These are phyloP conservation scores for Trametes sanguinea DNA, from an alignment of 768 basidiomycete genomes.

Conservation along the genomic window DNA sequence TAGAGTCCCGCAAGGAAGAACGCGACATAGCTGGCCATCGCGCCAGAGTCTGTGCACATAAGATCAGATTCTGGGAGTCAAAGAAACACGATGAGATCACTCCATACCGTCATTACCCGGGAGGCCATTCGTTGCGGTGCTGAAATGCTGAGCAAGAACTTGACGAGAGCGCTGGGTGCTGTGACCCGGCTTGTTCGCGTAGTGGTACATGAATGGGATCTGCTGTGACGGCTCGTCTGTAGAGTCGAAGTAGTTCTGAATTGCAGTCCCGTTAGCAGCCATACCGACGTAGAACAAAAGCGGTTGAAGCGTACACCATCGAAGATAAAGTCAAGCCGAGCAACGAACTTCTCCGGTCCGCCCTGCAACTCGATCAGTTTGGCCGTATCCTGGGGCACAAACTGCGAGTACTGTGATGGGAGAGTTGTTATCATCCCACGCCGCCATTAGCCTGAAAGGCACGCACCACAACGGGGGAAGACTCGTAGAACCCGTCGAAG, in stretches of 20 bases:
- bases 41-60: conserved; percentile 40
- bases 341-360: conserved; percentile 53
- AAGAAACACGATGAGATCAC: too few species aligned
- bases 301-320: conserved; percentile 40
- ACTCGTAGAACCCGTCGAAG: conserved; percentile 66
- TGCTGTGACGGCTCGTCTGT: conserved; percentile 69
- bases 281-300: not conserved
- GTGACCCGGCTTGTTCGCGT: conserved; percentile 58
- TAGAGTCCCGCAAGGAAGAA: conserved; percentile 65
- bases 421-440: not conserved
- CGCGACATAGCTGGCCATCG: conserved; percentile 62
- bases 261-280: not conserved
- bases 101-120: conserved; percentile 65
- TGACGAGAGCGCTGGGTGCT: conserved; percentile 59
- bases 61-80: not conserved
- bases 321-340: conserved; percentile 59
- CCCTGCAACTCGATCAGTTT: conserved; percentile 63
- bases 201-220: conserved; percentile 73
- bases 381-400: conserved; percentile 66
- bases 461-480: conserved; percentile 57
- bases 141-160: conserved; percentile 57
- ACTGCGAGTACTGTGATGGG: conserved; percentile 55
- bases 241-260: conserved; percentile 58
- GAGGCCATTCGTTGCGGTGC: conserved; percentile 54
- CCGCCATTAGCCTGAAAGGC: not conserved